Conservation (phyloP, 2,329 filamentous ascomycete genomes). For the Colletotrichum ledebouriae region DNA sequence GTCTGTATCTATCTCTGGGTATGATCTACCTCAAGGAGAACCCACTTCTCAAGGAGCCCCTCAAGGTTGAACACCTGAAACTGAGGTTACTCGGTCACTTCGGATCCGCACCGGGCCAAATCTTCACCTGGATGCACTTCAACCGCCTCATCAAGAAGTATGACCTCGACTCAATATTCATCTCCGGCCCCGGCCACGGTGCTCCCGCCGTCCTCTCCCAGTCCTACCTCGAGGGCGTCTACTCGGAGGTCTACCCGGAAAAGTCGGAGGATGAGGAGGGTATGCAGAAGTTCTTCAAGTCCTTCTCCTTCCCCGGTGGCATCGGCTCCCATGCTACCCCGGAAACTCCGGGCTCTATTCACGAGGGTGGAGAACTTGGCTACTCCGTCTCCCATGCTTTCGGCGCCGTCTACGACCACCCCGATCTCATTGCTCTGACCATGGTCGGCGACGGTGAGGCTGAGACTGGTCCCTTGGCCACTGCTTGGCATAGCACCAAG, state of each 20-base stretch:
- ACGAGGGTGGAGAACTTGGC: constrained; percentile 86
- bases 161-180: constrained; percentile 77
- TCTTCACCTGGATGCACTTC: constrained; percentile 86
- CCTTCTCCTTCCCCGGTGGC: constrained; percentile 85
- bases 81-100: constrained; percentile 81
- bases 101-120: constrained; percentile 84
- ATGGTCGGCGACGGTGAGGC: constrained; percentile 86
- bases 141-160: constrained; percentile 87
- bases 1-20: constrained; percentile 80
- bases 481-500: constrained; percentile 86
- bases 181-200: constrained; percentile 83
- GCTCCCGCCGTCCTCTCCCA: constrained; percentile 82
- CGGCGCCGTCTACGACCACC: constrained; percentile 81
- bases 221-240: constrained; percentile 82
- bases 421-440: constrained; percentile 79
- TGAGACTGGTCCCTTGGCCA: constrained; percentile 84
- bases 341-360: constrained; percentile 81
- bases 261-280: constrained; percentile 78
- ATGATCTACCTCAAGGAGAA: constrained; percentile 86
- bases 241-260: constrained; percentile 82
- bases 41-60: constrained; percentile 77
- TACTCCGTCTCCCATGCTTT: constrained; percentile 86
- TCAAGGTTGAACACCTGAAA: constrained; percentile 80
- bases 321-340: constrained; percentile 84
- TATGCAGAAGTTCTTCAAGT: constrained; percentile 83